phyloP scores from a whole-genome alignment of 768 basidiomycete genomes.

The Termitomyces sp. region DNA sequence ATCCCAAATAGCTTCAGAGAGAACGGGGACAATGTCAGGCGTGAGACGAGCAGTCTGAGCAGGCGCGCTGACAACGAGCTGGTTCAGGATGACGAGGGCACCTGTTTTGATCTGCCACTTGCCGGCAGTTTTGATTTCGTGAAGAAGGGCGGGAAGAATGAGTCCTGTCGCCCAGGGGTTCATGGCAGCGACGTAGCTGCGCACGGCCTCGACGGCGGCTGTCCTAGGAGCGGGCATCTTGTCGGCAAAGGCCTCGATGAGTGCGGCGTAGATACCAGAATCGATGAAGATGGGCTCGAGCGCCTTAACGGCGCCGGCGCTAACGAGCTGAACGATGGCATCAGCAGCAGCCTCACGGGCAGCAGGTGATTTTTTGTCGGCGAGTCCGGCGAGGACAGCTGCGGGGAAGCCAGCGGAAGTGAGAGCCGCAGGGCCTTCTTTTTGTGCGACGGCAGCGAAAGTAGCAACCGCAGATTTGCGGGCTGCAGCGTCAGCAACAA shows the following conservation, averaged over 20 bases:
- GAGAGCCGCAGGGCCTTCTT: constrained; percentile 80
- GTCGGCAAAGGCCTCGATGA: constrained; percentile 93
- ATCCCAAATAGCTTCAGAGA: constrained; percentile 97
- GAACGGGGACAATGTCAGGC: constrained; percentile 92
- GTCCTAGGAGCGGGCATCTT: constrained; percentile 88
- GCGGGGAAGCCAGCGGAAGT: constrained; percentile 65
- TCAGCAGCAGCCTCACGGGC: constrained; percentile 86
- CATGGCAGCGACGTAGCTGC: constrained; percentile 69
- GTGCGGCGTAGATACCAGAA: constrained; percentile 80
- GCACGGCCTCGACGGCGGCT: constrained; percentile 81
- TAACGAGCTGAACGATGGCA: constrained; percentile 63
- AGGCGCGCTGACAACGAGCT: constrained; percentile 82
- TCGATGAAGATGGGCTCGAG: constrained; percentile 88
- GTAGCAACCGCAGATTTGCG: constrained; percentile 69
- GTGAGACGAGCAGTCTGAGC: constrained; percentile 84
- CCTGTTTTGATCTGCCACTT: constrained; percentile 98
- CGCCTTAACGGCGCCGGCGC: constrained; percentile 70
- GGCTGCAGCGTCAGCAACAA: constrained; percentile 80
- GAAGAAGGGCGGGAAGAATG: constrained; percentile 83
- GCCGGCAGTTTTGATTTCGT: constrained; percentile 92
- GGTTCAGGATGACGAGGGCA: constrained; percentile 75
- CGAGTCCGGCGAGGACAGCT: constrained; percentile 78
- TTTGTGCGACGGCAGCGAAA: constrained; percentile 74
- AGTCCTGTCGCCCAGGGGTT: constrained; percentile 87
- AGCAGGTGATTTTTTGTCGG: constrained; percentile 93